Conservation (phyloP, 2,329 filamentous ascomycete genomes). For the Scedosporium dehoogii region DNA sequence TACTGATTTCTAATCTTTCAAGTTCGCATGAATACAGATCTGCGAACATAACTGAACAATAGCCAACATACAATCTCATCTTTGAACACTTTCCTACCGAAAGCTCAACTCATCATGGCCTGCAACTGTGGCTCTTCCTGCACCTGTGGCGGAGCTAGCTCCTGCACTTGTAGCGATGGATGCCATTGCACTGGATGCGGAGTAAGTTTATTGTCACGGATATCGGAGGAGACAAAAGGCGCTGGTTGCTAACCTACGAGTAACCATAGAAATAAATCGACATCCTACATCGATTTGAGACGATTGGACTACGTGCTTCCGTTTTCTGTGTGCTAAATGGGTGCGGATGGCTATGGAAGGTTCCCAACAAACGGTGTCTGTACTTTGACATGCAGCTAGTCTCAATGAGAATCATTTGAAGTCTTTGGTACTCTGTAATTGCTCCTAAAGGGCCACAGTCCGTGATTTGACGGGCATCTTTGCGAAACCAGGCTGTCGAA, state of each 20-base stretch:
- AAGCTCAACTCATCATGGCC: background rate
- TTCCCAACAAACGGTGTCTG: no score
- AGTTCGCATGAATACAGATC: background rate
- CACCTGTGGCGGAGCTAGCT: background rate
- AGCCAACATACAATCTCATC: background rate
- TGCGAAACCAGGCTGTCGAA: no score
- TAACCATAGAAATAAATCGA: background rate
- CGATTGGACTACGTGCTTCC: no score
- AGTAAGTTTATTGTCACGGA: background rate
- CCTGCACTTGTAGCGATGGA: background rate
- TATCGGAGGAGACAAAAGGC: no score
- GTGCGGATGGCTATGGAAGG: no score
- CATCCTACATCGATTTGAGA: background rate
- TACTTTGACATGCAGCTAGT: no score
- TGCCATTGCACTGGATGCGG: background rate
- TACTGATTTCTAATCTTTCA: background rate
- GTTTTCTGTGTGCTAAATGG: no score
- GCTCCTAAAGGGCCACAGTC: no score
- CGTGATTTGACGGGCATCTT: no score
- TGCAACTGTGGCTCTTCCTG: background rate
- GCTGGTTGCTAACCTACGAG: no score
- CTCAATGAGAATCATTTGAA: no score
- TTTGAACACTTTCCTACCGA: background rate
- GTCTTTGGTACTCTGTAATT: no score
- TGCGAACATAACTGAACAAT: background rate